Base-by-base conservation (phyloP, 2,329 filamentous ascomycete genomes). In the Diplodia corticola region DNA sequence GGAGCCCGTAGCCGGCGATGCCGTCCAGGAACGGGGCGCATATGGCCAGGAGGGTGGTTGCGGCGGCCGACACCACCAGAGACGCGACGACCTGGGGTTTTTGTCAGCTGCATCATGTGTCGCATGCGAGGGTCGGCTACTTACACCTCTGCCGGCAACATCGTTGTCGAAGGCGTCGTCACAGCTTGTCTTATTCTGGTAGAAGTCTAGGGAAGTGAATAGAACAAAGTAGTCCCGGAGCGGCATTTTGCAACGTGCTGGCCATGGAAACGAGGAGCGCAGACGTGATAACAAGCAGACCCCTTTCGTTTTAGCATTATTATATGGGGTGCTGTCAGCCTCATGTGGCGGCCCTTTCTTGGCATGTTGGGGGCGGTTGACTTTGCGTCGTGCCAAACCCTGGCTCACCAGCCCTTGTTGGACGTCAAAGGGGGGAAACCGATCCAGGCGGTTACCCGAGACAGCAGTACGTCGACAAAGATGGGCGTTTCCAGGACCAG, bases 11-110 rank as follows among this genome's bases (percentile, higher is more conserved):
- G 46, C 74, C 70, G 57, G 72, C 73, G 0, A 71, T 70, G 55
- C 75, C 73, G 61, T 75, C 73, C 49, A 76, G 72, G n/a, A 75
- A 57, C 70, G 75, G 75, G 6, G 73, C 74, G 13, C 75, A 67
- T n/a, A 75, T 71, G 0, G 73, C 74, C 20, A 73, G 72, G 2
- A 67, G 66, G 1, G 59, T 63, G 2, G 74, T 75, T 70, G 75
- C 71, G 53, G 71, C 68, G 65, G 73, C 75, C 26, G 73, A 72
- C 30, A 73, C 67, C 15, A 74, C 70, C 44, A 75, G 74, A 1
- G 74, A 75, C 1, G 74, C 48, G 1, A 76, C 74, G 22, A 76
- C 73, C 74, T 76, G 44, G 5, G 10, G 5, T 20, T 33, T 3
- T 17, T 44, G 10, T 54, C 2, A 54, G 51, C n/a, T n/a, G n/a